Conservation (phyloP, 148 eudicot species). For the Persicaria tinctoria region DNA sequence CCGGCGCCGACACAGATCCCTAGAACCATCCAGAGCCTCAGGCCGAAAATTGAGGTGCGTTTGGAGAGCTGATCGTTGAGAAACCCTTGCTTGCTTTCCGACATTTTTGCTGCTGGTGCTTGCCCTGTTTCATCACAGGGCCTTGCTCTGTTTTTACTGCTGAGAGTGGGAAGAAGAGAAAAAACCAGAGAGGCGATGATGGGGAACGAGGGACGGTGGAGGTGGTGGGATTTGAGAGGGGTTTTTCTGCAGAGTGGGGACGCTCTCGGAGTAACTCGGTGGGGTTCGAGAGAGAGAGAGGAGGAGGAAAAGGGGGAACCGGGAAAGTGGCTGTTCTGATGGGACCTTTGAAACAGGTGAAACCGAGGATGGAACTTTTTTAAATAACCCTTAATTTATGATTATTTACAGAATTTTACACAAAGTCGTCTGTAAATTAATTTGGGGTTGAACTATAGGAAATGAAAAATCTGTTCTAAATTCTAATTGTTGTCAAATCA, state of each 20-base stretch:
- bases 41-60: conserved; percentile 53
- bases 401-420: too few relatives aligned
- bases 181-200: not conserved
- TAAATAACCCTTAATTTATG: too few relatives aligned
- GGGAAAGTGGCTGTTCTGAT: not conserved
- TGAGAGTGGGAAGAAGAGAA: not conserved
- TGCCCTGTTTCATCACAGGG: not conserved
- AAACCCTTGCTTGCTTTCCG: conserved; percentile 28
- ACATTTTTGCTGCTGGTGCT: conserved; percentile 19
- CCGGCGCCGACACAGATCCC: conserved; percentile 62
- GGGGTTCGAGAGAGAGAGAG: conserved; percentile 4
- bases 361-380: not conserved
- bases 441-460: too few relatives aligned
- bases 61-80: conserved; percentile 50
- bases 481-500: too few relatives aligned
- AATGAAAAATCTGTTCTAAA: too few relatives aligned
- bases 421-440: too few relatives aligned
- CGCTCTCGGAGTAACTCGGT: not conserved
- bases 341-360: not conserved
- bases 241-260: not conserved
- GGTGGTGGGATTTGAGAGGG: not conserved
- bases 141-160: not conserved
- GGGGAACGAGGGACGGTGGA: not conserved
- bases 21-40: conserved; percentile 59
- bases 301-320: not conserved